Percentiles rank a stretch among this genome's conserved stretches.
These are phyloP conservation scores for Aspergillus tanneri DNA, from an alignment of 2,329 filamentous ascomycete genomes.

Conservation along the genomic window DNA sequence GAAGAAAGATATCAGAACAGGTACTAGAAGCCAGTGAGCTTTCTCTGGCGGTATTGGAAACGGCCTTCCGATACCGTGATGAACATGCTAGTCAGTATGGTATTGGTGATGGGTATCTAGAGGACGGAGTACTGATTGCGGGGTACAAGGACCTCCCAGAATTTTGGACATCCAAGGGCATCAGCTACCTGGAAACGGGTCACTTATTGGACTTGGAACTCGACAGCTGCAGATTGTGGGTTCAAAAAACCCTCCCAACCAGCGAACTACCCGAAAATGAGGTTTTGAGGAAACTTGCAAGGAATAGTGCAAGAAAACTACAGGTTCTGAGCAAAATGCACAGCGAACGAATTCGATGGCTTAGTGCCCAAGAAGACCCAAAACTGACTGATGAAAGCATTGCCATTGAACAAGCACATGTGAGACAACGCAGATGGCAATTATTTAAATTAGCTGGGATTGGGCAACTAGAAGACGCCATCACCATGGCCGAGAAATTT, in stretches of 20 bases:
- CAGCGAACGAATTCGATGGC: constrained; percentile 61
- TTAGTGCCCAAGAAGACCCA: constrained; percentile 52
- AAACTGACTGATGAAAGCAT: constrained; percentile 51
- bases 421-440: constrained; percentile 46
- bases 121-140: constrained; percentile 61
- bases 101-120: constrained; percentile 64
- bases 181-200: constrained; percentile 40
- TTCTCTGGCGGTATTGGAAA: constrained; percentile 63
- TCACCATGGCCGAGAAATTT: constrained; percentile 62
- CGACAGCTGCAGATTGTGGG: constrained; percentile 42
- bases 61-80: constrained; percentile 68
- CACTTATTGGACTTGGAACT: constrained; percentile 43
- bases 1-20: constrained; percentile 44
- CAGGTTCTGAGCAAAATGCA: constrained; percentile 59
- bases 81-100: constrained; percentile 71
- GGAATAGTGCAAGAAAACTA: constrained; percentile 55
- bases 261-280: constrained; percentile 34
- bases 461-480: constrained; percentile 57
- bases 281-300: constrained; percentile 49
- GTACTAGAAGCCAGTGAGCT: constrained; percentile 73
- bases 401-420: constrained; percentile 46
- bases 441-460: constrained; percentile 51
- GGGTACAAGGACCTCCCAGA: constrained; percentile 70
- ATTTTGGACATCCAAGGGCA: constrained; percentile 75
- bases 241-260: constrained; percentile 32